Evolutionary conservation across 169 alveolate species (phyloP).

Genomic region (Fabrea salina): DNA sequence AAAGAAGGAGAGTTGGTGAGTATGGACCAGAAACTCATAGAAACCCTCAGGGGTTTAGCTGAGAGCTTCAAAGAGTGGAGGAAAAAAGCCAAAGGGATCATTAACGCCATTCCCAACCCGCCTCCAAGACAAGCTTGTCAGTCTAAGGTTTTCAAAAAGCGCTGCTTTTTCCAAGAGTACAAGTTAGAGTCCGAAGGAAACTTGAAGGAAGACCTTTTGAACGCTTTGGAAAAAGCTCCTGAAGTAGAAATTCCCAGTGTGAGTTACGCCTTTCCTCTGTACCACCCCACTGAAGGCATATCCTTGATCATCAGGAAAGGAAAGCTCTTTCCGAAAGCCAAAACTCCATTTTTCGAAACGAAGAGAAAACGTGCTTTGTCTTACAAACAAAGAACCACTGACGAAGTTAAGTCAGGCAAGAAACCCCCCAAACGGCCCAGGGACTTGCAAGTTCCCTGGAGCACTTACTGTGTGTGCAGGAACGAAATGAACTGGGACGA

Average conservation of each 20-base stretch:
- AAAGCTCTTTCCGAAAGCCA: not conserved
- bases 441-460: not conserved
- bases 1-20: constrained; percentile 11
- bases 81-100: not conserved
- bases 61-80: constrained; percentile 4
- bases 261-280: not conserved
- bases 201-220: not conserved
- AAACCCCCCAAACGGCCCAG: not conserved
- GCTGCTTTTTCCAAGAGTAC: constrained; percentile 18
- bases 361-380: constrained; percentile 17
- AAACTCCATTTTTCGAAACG: not conserved
- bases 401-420: not conserved
- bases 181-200: not conserved
- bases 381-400: not conserved
- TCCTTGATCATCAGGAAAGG: not conserved
- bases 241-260: not conserved
- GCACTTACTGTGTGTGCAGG: constrained; percentile 13
- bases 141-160: not conserved
- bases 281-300: constrained; percentile 19
- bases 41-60: not conserved
- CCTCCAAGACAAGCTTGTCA: not conserved
- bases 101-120: constrained; percentile 1
- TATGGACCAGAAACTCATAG: not conserved
- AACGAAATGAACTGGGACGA: constrained; percentile 16
- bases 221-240: not conserved